A percentile compares a stretch with the other conserved stretches of the same genome.
Conservation (phyloP, 2,329 filamentous ascomycete genomes). For the Epichloe glyceriae region DNA sequence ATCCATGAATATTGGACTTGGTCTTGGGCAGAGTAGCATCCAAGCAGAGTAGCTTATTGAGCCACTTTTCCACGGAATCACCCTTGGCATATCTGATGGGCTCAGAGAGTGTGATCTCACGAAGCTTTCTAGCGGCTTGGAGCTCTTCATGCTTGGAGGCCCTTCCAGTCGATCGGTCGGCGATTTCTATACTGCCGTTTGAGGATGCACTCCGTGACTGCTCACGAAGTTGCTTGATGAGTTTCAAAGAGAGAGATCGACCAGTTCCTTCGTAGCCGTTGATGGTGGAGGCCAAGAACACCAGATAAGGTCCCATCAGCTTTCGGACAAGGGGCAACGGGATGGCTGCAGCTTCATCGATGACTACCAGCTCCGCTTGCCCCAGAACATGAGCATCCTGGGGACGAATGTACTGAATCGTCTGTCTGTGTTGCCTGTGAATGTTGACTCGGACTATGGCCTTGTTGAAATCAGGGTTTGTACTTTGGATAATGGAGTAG, state of each 20-base stretch:
- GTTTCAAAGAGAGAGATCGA: constrained; percentile 82
- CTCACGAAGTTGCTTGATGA: constrained; percentile 93
- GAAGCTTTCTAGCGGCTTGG: constrained; percentile 61
- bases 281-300: constrained; percentile 99
- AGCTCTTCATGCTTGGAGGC: constrained; percentile 50
- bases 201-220: constrained; percentile 58
- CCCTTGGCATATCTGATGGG: constrained; percentile 90
- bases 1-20: constrained; percentile 60
- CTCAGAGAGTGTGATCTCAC: constrained; percentile 85
- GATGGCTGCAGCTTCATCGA: constrained; percentile 95
- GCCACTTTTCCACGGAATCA: constrained; percentile 88
- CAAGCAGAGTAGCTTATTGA: constrained; percentile 85
- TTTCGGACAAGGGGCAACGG: constrained; percentile 85
- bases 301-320: constrained; percentile 89
- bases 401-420: constrained; percentile 95
- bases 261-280: constrained; percentile 98
- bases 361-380: constrained; percentile 88
- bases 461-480: constrained; percentile 98
- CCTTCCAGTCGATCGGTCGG: constrained; percentile 70
- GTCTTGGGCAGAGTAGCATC: constrained; percentile 80
- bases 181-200: constrained; percentile 49
- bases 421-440: constrained; percentile 87
- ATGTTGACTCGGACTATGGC: constrained; percentile 95
- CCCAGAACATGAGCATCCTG: constrained; percentile 92
- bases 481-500: constrained; percentile 96